Percentiles rank a stretch among this genome's conserved stretches.
Evolutionary conservation across 805 yeast species (phyloP).

Genomic region (Yamadazyma laniorum): DNA sequence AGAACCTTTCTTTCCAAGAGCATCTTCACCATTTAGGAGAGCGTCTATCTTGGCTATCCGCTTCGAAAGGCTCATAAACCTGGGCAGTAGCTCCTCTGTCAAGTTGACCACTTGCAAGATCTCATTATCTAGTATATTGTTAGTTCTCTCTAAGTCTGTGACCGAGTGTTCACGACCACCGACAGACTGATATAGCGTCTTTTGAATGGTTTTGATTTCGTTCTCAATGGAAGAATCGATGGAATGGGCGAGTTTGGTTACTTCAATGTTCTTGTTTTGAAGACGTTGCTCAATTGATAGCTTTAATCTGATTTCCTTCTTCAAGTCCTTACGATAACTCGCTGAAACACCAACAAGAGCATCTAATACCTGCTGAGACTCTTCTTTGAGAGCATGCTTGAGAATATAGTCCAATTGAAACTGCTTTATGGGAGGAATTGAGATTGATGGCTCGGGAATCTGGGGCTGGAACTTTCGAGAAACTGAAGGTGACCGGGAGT

Average conservation of each 20-base stretch:
- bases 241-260: conserved; percentile 27
- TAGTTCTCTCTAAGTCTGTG: background rate
- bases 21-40: background rate
- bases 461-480: conserved; percentile 3
- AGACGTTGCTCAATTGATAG: conserved; percentile 39
- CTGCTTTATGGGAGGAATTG: conserved; percentile 26
- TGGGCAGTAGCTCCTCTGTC: conserved; percentile 11
- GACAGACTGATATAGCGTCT: background rate
- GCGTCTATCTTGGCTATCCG: background rate
- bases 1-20: background rate
- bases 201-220: conserved; percentile 8
- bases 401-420: conserved; percentile 34
- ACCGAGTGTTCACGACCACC: background rate
- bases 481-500: conserved; percentile 1
- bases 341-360: conserved; percentile 25
- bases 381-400: conserved; percentile 21
- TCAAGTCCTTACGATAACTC: conserved; percentile 37
- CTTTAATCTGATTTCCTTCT: conserved; percentile 31
- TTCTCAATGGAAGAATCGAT: conserved; percentile 16
- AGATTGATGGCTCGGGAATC: conserved; percentile 1
- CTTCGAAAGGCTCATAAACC: conserved; percentile 14
- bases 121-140: conserved; percentile 13
- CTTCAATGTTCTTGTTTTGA: conserved; percentile 38
- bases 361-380: conserved; percentile 29
- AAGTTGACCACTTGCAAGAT: conserved; percentile 14